These are phyloP conservation scores for Bimuria novae-zelandiae DNA, from an alignment of 2,329 filamentous ascomycete genomes.

Conservation along the genomic window DNA sequence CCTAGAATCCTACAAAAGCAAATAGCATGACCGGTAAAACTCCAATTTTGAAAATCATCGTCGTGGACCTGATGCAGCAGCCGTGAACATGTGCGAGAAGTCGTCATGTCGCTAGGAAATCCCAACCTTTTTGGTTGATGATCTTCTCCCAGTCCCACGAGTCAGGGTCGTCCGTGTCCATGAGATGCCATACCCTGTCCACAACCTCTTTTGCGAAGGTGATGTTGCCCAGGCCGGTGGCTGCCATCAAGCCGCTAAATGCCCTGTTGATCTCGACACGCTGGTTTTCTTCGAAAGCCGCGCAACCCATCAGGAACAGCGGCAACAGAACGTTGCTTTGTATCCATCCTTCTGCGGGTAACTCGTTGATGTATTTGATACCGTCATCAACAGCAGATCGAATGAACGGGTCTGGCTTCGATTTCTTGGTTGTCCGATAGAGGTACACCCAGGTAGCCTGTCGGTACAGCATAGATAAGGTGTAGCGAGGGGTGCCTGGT, in stretches of 20 bases:
- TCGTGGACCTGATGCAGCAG: too few relatives aligned
- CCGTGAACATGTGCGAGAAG: slow-evolving; percentile 6
- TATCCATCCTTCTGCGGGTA: slow-evolving; percentile 60
- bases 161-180: slow-evolving; percentile 61
- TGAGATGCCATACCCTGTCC: slow-evolving; percentile 61
- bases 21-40: background rate
- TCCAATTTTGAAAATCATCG: too few relatives aligned
- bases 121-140: slow-evolving; percentile 62
- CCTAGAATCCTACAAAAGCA: too few relatives aligned
- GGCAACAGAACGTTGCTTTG: slow-evolving; percentile 66
- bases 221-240: slow-evolving; percentile 63
- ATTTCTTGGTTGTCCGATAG: slow-evolving; percentile 64
- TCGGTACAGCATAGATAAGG: slow-evolving; percentile 63
- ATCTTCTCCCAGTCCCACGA: slow-evolving; percentile 69
- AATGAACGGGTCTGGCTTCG: slow-evolving; percentile 60
- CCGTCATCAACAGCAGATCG: slow-evolving; percentile 63
- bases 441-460: slow-evolving; percentile 68
- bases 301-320: slow-evolving; percentile 64
- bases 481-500: slow-evolving; percentile 58
- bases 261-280: slow-evolving; percentile 59
- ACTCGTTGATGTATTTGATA: slow-evolving; percentile 58
- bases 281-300: slow-evolving; percentile 61
- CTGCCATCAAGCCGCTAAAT: slow-evolving; percentile 60
- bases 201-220: slow-evolving; percentile 60
- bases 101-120: slow-evolving; percentile 63